Conservation (phyloP, 352 stramenopile species). For the Globisporangium viniferum region DNA sequence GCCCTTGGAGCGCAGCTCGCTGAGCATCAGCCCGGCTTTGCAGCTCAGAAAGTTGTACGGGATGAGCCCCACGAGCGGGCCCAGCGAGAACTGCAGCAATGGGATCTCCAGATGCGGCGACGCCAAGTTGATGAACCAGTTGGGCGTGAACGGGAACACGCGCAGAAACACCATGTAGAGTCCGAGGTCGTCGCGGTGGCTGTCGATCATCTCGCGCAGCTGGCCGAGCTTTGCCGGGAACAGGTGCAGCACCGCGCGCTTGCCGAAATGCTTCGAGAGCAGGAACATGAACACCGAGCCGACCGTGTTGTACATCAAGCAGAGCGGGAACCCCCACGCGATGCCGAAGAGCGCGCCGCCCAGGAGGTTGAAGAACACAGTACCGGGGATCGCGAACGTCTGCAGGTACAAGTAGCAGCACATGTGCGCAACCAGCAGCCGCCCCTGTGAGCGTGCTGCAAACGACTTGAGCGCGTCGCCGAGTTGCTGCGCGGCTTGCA, state of each 20-base stretch:
- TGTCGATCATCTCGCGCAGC: conserved; percentile 55
- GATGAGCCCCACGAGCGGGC: conserved; percentile 62
- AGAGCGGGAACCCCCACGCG: conserved; percentile 65
- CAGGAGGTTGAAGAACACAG: conserved; percentile 79
- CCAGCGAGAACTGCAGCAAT: conserved; percentile 54
- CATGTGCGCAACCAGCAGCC: conserved; percentile 65
- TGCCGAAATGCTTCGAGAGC: conserved; percentile 56
- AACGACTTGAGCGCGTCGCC: conserved; percentile 62
- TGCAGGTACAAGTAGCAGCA: conserved; percentile 76
- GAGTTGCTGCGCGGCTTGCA: conserved; percentile 57
- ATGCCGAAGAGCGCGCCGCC: conserved; percentile 72
- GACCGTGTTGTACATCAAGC: conserved; percentile 77
- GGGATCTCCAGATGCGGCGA: conserved; percentile 72
- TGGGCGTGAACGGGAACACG: conserved; percentile 81
- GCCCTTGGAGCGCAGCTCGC: conserved; percentile 57
- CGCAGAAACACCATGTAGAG: conserved; percentile 84
- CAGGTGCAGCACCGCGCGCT: conserved; percentile 46
- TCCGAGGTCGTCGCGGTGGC: conserved; percentile 67
- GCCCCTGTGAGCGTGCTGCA: conserved; percentile 29
- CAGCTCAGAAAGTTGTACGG: conserved; percentile 87
- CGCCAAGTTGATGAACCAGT: conserved; percentile 87
- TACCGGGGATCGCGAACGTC: conserved; percentile 78
- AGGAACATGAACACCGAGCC: conserved; percentile 77
- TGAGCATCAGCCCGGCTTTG: conserved; percentile 74
- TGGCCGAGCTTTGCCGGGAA: conserved; percentile 48